A percentile compares a stretch with the other conserved stretches of the same genome.
Evolutionary conservation across 768 basidiomycete genomes (phyloP).

Genomic region (Suillus lakei): DNA sequence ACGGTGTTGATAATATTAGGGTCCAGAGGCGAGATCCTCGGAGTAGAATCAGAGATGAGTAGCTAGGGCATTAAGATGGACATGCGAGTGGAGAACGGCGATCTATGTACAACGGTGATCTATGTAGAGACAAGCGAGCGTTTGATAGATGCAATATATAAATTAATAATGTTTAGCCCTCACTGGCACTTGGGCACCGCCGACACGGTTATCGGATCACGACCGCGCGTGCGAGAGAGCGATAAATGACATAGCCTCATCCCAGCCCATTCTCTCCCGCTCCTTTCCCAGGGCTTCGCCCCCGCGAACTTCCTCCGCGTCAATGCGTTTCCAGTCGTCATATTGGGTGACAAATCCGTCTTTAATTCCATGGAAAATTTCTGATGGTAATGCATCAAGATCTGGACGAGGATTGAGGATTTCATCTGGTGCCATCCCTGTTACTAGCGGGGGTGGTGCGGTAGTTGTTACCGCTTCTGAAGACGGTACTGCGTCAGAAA

Average conservation of each 20-base stretch:
- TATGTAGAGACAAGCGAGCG: background rate
- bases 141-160: background rate
- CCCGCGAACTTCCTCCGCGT: slow-evolving; percentile 69
- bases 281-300: slow-evolving; percentile 68
- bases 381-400: slow-evolving; percentile 52
- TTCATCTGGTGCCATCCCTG: slow-evolving; percentile 13
- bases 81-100: background rate
- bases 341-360: slow-evolving; percentile 61
- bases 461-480: slow-evolving; percentile 22
- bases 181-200: background rate
- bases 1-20: background rate
- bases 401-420: slow-evolving; percentile 43
- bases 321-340: slow-evolving; percentile 74
- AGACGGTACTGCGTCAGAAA: slow-evolving; percentile 55
- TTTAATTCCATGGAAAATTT: slow-evolving; percentile 47
- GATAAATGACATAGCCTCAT: slow-evolving; percentile 49
- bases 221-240: slow-evolving; percentile 9
- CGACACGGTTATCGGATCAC: background rate
- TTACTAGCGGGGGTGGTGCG: slow-evolving; percentile 11
- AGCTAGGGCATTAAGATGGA: background rate
- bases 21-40: slow-evolving; percentile 1
- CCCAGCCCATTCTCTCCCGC: slow-evolving; percentile 78
- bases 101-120: background rate
- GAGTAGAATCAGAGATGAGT: background rate
- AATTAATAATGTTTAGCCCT: background rate